A percentile compares a stretch with the other conserved stretches of the same genome.
Conservation (phyloP, 495 filamentous ascomycete genomes). For the Annulohypoxylon stygium region DNA sequence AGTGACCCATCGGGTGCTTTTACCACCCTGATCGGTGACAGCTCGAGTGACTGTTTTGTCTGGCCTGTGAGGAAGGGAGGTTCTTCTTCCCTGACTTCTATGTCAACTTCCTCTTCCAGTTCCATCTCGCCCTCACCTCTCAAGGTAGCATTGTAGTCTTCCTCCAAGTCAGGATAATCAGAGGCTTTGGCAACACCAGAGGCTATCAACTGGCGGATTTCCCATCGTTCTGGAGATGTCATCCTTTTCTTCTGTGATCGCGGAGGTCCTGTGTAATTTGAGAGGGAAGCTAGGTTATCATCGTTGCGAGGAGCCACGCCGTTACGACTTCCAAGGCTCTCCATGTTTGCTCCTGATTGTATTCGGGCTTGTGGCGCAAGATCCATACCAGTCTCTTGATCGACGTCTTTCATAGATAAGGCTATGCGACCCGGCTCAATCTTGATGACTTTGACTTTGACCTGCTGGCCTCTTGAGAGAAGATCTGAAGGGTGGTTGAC, state of each 20-base stretch:
- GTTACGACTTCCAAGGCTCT: slow-evolving; percentile 78
- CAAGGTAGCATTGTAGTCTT: slow-evolving; percentile 90
- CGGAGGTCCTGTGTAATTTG: slow-evolving; percentile 67
- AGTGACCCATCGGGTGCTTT: slow-evolving; percentile 97
- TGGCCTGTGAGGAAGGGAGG: slow-evolving; percentile 96
- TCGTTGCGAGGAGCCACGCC: slow-evolving; percentile 61
- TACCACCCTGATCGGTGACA: slow-evolving; percentile 95
- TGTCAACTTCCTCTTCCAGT: slow-evolving; percentile 96
- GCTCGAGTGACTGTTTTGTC: slow-evolving; percentile 93
- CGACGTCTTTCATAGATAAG: slow-evolving; percentile 96
- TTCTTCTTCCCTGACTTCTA: slow-evolving; percentile 95
- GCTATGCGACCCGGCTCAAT: slow-evolving; percentile 85
- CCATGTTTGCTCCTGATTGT: slow-evolving; percentile 93
- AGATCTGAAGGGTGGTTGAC: slow-evolving; percentile 94
- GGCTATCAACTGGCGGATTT: slow-evolving; percentile 95
- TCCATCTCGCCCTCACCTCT: slow-evolving; percentile 90
- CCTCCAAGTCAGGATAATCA: slow-evolving; percentile 94
- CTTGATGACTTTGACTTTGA: slow-evolving; percentile 94
- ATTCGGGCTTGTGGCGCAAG: slow-evolving; percentile 83
- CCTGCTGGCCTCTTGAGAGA: slow-evolving; percentile 80
- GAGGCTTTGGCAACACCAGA: slow-evolving; percentile 90
- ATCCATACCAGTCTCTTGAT: slow-evolving; percentile 90
- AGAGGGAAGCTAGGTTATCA: slow-evolving; percentile 70
- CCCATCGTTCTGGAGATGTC: slow-evolving; percentile 97
- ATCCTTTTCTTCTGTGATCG: slow-evolving; percentile 83